Evolutionary conservation across 495 filamentous ascomycete genomes (phyloP), one percentile per base, ranked within the genome.

Genomic region (Aspergillus steynii): DNA sequence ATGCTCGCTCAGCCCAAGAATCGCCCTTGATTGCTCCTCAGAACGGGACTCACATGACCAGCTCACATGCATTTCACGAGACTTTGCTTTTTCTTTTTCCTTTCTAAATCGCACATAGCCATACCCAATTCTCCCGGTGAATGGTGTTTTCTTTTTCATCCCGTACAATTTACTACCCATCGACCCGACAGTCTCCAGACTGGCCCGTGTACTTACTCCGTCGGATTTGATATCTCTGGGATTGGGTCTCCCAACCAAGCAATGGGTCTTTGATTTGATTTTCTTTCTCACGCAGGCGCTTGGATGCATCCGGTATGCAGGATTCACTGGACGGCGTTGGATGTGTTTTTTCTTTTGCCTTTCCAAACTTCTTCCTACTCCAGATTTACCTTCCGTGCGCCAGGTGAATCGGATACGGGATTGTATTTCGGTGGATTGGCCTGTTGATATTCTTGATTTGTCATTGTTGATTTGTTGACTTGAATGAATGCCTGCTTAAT

Each of bases 1-100:
- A 74, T 82, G 77, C 72, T 84, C 9, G 69, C 82, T 28, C 77
- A 82, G 61, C 82, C 82, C 3, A 84, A 82, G 71, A 65, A 65
- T 25, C 77, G 74, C 37, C 57, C 59, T 34, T 77, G 68, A 64
- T 52, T 34, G 53, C 59, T 48, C 46, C 50, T 34, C 42, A 55
- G 45, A 50, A 49, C 20, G 55, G 14, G 34, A 53, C 49, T 26
- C 28, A 58, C 27, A 55, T 55, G 51, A 27, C 42, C 47, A 50
- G 5, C n/a, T 27, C 27, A 50, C 10, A 25, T 50, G 25, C 48
- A 26, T 49, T 50, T 50, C 48, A 26, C 48, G 48, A 50, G 20
- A 25, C 10, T 29, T 27, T 27, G 10, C 5, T 27, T 50, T 50
- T 29, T 6, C 1, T 25, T 20, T 29, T 25, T n/a, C 15, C 15